Evolutionary conservation across 2,329 filamentous ascomycete genomes (phyloP).

Genomic region (Botryotinia calthae): DNA sequence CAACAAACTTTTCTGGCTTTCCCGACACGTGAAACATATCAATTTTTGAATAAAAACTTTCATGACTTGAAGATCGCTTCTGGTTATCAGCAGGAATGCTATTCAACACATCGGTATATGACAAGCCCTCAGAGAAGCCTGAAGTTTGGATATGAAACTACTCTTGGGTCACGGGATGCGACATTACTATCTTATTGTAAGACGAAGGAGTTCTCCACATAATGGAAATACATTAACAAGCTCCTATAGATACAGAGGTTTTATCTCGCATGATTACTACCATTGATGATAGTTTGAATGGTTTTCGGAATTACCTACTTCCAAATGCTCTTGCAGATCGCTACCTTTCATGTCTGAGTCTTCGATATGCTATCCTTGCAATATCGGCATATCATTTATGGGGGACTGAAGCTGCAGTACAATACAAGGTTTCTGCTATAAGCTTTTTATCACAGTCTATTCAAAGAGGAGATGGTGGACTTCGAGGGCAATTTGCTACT

Average conservation of each 20-base stretch:
- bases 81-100: conserved; percentile 36
- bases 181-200: conserved; percentile 29
- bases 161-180: conserved; percentile 33
- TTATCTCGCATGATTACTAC: conserved; percentile 43
- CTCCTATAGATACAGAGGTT: conserved; percentile 13
- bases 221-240: not conserved
- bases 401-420: conserved; percentile 43
- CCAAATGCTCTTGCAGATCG: conserved; percentile 45
- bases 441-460: conserved; percentile 43
- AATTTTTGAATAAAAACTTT: conserved; percentile 12
- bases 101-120: conserved; percentile 16
- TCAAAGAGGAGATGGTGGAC: conserved; percentile 20
- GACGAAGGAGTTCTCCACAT: not conserved
- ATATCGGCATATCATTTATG: conserved; percentile 45
- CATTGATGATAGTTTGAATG: conserved; percentile 47
- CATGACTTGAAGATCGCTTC: not conserved
- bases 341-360: conserved; percentile 37
- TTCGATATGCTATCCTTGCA: conserved; percentile 47
- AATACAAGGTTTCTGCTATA: conserved; percentile 45
- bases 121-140: conserved; percentile 42
- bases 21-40: conserved; percentile 5
- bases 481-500: conserved; percentile 42
- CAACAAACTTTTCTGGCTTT: not conserved
- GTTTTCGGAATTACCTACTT: conserved; percentile 46
- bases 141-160: conserved; percentile 37